phyloP scores from a whole-genome alignment of 2,329 filamentous ascomycete species.

The Trichoderma simmonsii region DNA sequence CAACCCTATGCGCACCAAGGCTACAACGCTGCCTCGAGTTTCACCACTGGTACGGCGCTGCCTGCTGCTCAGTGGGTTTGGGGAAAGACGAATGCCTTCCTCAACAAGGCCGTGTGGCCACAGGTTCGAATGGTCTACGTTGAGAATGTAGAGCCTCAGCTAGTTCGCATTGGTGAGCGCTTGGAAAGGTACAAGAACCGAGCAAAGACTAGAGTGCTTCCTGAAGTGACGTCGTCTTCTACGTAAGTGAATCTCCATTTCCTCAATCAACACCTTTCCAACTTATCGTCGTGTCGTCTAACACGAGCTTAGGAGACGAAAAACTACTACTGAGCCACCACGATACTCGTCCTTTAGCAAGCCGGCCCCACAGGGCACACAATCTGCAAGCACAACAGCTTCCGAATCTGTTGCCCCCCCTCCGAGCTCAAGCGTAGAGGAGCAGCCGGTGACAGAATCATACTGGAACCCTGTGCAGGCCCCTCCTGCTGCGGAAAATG shows the following conservation, averaged over 20 bases:
- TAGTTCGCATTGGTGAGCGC: constrained; percentile 86
- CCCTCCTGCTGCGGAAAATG: constrained; percentile 45
- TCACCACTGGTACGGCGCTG: constrained; percentile 66
- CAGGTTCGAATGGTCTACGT: constrained; percentile 76
- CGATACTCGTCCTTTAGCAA: constrained; percentile 35
- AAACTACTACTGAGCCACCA: constrained; percentile 23
- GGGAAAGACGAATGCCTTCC: constrained; percentile 65
- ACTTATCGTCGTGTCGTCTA: constrained; percentile 18
- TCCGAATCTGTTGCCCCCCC: constrained; percentile 21
- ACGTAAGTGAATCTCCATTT: not conserved
- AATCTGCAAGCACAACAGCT: constrained; percentile 32
- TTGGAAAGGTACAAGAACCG: constrained; percentile 67
- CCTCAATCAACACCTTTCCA: too few species aligned
- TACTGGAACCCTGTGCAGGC: constrained; percentile 39
- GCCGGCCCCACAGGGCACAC: constrained; percentile 32
- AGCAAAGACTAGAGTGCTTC: constrained; percentile 32
- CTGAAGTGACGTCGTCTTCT: constrained; percentile 18
- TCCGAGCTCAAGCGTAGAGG: constrained; percentile 29
- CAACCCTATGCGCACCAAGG: constrained; percentile 70
- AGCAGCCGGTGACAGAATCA: constrained; percentile 23
- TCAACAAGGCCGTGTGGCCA: constrained; percentile 77
- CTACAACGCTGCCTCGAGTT: constrained; percentile 63
- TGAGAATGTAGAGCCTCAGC: constrained; percentile 92
- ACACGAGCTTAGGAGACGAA: constrained; percentile 19
- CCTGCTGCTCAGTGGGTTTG: constrained; percentile 71